A percentile compares a stretch with the other conserved stretches of the same genome.
Conservation (phyloP, 2,329 filamentous ascomycete species). For the Orbilia blumenaviensis region DNA sequence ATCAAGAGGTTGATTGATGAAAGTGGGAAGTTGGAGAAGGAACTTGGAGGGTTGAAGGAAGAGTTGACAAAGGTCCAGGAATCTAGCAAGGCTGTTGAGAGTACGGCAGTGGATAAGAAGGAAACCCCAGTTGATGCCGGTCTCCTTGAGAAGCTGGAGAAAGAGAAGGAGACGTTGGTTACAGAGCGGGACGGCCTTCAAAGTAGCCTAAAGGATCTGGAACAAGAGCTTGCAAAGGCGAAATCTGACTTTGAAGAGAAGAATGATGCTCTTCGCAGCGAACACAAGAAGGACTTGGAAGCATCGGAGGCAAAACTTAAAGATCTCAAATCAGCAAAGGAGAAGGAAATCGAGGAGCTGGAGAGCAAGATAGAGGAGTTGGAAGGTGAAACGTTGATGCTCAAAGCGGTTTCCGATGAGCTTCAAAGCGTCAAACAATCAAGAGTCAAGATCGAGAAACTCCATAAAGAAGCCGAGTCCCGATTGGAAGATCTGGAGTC, state of each 20-base stretch:
- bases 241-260: constrained; percentile 62
- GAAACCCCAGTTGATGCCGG: constrained; percentile 13
- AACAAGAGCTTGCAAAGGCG: constrained; percentile 65
- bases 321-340: constrained; percentile 55
- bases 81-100: constrained; percentile 55
- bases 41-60: constrained; percentile 63
- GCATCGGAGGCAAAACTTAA: constrained; percentile 55
- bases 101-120: constrained; percentile 11
- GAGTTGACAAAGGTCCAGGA: constrained; percentile 61
- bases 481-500: constrained; percentile 59
- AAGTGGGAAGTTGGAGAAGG: constrained; percentile 56
- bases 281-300: constrained; percentile 52
- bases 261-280: constrained; percentile 48
- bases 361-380: constrained; percentile 60
- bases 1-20: constrained; percentile 63
- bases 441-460: constrained; percentile 61
- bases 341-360: constrained; percentile 58
- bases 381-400: constrained; percentile 61
- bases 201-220: constrained; percentile 65
- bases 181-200: constrained; percentile 58
- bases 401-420: constrained; percentile 61
- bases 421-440: constrained; percentile 59
- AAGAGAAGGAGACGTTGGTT: constrained; percentile 54
- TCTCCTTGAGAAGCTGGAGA: constrained; percentile 60
- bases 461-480: constrained; percentile 59